Base-by-base conservation (phyloP, 139 green algal genomes). In the Haematococcus sp. region DNA sequence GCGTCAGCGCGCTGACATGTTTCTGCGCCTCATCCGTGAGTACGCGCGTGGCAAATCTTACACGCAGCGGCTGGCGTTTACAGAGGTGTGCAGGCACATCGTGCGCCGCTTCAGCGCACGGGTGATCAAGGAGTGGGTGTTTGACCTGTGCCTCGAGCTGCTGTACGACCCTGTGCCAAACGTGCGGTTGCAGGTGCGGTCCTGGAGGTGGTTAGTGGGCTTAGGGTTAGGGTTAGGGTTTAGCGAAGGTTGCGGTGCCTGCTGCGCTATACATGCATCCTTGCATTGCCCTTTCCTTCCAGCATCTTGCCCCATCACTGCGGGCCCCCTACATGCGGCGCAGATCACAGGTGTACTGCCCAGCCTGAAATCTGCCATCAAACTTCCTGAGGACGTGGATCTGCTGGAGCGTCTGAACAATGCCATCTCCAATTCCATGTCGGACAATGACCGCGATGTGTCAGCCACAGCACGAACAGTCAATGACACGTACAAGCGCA, bases 341-440 rank as follows among this genome's bases (percentile, higher is more conserved):
- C 66, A 79, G 28, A 70, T 86, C 22, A 73, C 73, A 0, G 9
- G 30, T 20, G 70, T 91, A 19, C 76, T 93, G 54, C 88, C 87
- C 3, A 63, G 43, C 16, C 81, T 93, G 20, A 93, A 92, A 69
- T 70, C 75, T 32, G 82, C 71, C n/a, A 81, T 91, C 65, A 69
- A 74, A 22, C 86, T 94, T 66, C 89, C 89, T 1, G 87, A 90
- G 44, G 89, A 94, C 68, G 89, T 93, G 31, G 81, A 93, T 71
- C 33, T 85, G 70, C 68, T 89, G 75, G 89, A 94, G 77, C 77
- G 83, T 30, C 70, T 94, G 27, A 94, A 93, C 83, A 92, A 76
- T 67, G 89, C 82, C 23, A 92, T 94, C 81, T 88, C 78, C 73
- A 88, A 84, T 59, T 76, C 90, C n/a, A 91, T 88, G 73, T 93